Evolutionary conservation across 2,329 filamentous ascomycete species (phyloP).

Genomic region (Sporothrix inflata): DNA sequence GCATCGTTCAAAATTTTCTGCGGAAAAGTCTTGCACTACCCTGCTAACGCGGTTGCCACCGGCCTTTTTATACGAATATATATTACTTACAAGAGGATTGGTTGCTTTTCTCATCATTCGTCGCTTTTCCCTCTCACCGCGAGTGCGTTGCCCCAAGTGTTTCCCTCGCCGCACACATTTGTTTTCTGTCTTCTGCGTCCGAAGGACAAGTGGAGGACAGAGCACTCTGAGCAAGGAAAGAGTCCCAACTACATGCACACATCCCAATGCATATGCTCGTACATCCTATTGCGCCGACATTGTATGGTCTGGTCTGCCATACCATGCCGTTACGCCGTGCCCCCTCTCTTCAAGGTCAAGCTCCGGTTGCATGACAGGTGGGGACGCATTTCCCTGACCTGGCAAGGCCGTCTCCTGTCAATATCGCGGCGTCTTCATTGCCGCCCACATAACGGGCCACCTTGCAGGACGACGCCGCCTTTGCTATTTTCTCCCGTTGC

Average conservation of each 20-base stretch:
- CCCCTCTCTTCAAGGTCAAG: conserved; percentile 41
- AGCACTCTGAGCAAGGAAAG: background rate
- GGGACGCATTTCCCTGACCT: conserved; percentile 40
- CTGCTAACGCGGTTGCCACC: conserved; percentile 23
- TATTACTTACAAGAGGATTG: conserved; percentile 1
- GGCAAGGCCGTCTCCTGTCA: conserved; percentile 13
- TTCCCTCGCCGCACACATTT: background rate
- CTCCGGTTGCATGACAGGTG: conserved; percentile 44
- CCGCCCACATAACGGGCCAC: background rate
- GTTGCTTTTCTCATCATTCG: background rate
- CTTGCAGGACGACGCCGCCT: background rate
- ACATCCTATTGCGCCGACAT: background rate
- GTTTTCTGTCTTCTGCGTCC: background rate
- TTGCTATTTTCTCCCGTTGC: background rate
- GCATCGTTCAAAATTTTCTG: background rate
- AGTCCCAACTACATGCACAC: conserved; percentile 16
- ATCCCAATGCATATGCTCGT: conserved; percentile 23
- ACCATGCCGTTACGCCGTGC: background rate
- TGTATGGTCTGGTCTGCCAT: background rate
- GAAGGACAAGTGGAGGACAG: background rate
- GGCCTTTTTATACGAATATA: background rate
- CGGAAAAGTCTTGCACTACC: background rate
- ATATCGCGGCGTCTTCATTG: conserved; percentile 6
- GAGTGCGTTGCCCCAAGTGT: background rate
- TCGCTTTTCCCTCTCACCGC: background rate